A percentile compares a stretch with the other conserved stretches of the same genome.
These are phyloP conservation scores for Nasturtium officinale DNA, from an alignment of 345 rosid species.

Conservation along the genomic window DNA sequence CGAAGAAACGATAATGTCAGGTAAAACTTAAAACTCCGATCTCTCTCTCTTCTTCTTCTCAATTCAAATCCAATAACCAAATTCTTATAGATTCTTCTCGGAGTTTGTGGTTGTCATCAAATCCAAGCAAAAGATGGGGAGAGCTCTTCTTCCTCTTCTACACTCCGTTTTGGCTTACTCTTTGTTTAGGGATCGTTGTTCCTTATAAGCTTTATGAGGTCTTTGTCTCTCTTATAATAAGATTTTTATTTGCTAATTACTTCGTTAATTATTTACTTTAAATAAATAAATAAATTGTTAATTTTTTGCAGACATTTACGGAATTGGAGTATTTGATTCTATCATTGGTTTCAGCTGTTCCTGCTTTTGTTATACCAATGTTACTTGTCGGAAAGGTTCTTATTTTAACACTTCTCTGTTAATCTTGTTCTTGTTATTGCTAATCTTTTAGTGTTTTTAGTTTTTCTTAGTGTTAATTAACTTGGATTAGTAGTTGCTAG, in stretches of 20 bases:
- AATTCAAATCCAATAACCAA: neutral
- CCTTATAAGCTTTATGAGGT: slow-evolving; percentile 97
- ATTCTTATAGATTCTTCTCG: slow-evolving; percentile 15
- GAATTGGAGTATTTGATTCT: slow-evolving; percentile 89
- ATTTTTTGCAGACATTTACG: slow-evolving; percentile 68
- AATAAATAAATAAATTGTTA: no score
- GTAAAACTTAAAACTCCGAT: neutral
- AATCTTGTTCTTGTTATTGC: neutral
- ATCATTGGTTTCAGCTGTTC: slow-evolving; percentile 78
- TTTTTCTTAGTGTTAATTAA: neutral
- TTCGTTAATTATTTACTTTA: no score
- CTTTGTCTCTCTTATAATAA: neutral
- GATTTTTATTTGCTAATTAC: neutral
- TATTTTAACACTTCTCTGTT: neutral
- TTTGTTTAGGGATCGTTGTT: slow-evolving; percentile 77
- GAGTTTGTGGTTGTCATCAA: slow-evolving; percentile 74
- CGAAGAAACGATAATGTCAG: neutral
- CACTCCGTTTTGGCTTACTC: slow-evolving; percentile 98
- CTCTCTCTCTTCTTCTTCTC: neutral
- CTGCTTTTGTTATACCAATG: slow-evolving; percentile 72
- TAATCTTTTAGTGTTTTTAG: neutral
- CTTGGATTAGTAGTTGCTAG: neutral
- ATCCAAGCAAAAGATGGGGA: slow-evolving; percentile 95
- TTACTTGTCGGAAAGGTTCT: slow-evolving; percentile 72
- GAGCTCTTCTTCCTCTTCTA: slow-evolving; percentile 90